Conservation (phyloP, 768 basidiomycete species). For the Plicaturopsis crispa region DNA sequence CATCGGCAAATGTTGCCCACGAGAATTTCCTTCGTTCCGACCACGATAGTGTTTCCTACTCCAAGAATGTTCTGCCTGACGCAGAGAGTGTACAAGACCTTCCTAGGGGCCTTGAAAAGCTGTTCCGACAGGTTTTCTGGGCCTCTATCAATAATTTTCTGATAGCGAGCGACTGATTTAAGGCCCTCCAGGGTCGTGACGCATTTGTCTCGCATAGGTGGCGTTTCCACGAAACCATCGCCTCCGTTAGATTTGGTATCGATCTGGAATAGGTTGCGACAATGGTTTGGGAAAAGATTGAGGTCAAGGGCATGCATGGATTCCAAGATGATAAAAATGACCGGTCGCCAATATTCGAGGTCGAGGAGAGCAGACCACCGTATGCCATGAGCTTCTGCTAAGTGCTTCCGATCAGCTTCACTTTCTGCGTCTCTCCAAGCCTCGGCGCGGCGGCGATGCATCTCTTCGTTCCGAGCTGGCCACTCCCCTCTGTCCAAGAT, state of each 20-base stretch:
- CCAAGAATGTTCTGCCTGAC: constrained; percentile 12
- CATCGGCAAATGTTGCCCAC: constrained; percentile 14
- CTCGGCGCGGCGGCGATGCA: constrained; percentile 3
- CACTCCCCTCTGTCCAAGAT: constrained; percentile 10
- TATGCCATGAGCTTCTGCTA: constrained; percentile 16
- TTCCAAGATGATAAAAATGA: constrained; percentile 17
- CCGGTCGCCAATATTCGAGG: constrained; percentile 23
- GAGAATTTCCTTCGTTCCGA: constrained; percentile 18
- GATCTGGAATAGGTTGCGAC: constrained; percentile 16
- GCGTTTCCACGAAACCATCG: constrained; percentile 9
- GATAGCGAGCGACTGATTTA: too few relatives aligned
- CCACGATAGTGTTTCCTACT: constrained; percentile 6
- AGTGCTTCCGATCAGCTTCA: constrained; percentile 4
- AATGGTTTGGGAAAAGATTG: constrained; percentile 14
- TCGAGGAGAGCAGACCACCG: constrained; percentile 22
- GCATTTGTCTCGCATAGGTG: too few relatives aligned
- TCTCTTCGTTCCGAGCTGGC: constrained; percentile 7
- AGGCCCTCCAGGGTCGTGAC: too few relatives aligned
- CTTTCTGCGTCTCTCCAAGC: constrained; percentile 15
- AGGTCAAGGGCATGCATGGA: constrained; percentile 23
- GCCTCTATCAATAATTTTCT: too few relatives aligned
- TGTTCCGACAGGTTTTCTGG: too few relatives aligned
- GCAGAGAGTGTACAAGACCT: constrained; percentile 15
- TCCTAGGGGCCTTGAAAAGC: too few relatives aligned
- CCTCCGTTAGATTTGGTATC: constrained; percentile 11